Conservation (phyloP, 2,329 filamentous ascomycete genomes). For the Didymella pomorum region DNA sequence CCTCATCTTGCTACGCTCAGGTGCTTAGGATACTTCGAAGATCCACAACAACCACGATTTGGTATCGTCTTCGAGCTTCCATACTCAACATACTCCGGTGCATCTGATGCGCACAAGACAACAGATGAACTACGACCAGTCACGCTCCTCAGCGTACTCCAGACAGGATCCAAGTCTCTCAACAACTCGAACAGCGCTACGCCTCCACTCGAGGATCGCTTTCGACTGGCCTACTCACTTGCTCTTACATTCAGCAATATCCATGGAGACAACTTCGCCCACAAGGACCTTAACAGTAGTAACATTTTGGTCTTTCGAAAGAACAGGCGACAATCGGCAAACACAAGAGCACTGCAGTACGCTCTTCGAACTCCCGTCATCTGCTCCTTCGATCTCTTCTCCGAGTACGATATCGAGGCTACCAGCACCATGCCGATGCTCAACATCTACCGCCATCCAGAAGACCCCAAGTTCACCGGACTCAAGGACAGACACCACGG, state of each 20-base stretch:
- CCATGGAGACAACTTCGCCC: constrained; percentile 72
- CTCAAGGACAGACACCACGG: constrained; percentile 38
- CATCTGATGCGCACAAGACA: constrained; percentile 63
- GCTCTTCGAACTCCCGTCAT: constrained; percentile 74
- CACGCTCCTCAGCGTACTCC: constrained; percentile 58
- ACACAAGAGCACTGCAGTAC: constrained; percentile 51
- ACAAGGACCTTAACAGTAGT: constrained; percentile 73
- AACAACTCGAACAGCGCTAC: constrained; percentile 53
- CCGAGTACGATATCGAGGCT: constrained; percentile 60
- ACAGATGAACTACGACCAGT: constrained; percentile 51
- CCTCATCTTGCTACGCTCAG: constrained; percentile 59
- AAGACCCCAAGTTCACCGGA: constrained; percentile 55
- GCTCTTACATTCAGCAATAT: constrained; percentile 76
- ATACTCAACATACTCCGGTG: constrained; percentile 54
- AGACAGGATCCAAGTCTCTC: constrained; percentile 55
- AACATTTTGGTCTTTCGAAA: constrained; percentile 71
- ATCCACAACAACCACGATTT: constrained; percentile 71
- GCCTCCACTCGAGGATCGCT: constrained; percentile 74
- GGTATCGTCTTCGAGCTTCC: constrained; percentile 80
- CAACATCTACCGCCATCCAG: constrained; percentile 73
- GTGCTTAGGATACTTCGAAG: constrained; percentile 76
- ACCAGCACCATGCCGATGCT: constrained; percentile 51
- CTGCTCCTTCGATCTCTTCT: constrained; percentile 79
- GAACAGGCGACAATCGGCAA: constrained; percentile 55
- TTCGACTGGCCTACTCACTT: constrained; percentile 75